Conservation (phyloP, 2,329 filamentous ascomycete species). For the Sarocladiaceae sp. region DNA sequence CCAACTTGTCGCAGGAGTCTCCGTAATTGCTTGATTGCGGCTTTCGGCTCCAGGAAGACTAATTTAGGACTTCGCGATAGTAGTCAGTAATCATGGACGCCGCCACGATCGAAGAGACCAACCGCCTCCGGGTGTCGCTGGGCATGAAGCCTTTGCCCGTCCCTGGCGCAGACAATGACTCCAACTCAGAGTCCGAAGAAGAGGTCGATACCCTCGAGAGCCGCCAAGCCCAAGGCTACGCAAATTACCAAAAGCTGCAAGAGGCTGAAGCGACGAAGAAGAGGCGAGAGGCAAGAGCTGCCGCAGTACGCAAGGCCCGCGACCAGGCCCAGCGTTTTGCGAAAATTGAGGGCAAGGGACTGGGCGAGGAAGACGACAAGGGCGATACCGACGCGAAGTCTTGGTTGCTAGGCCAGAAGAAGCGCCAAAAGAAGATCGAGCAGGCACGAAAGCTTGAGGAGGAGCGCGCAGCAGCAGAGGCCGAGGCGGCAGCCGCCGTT, state of each 20-base stretch:
- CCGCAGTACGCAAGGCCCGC: conserved; percentile 80
- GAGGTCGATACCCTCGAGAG: conserved; percentile 83
- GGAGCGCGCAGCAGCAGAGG: conserved; percentile 74
- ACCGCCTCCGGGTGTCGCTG: conserved; percentile 83
- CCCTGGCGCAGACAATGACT: conserved; percentile 62
- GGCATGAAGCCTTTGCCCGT: conserved; percentile 88
- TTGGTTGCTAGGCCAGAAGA: conserved; percentile 89
- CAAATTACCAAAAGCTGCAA: conserved; percentile 63
- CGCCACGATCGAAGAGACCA: conserved; percentile 86
- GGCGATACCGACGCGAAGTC: conserved; percentile 71
- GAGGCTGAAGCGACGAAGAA: conserved; percentile 74
- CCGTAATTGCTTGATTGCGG: too few relatives aligned
- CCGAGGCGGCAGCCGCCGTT: conserved; percentile 54
- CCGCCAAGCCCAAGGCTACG: conserved; percentile 66
- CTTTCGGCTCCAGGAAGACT: too few relatives aligned
- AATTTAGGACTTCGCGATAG: neutral
- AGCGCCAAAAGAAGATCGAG: conserved; percentile 86
- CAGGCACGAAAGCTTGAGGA: conserved; percentile 68
- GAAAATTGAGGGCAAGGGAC: conserved; percentile 74
- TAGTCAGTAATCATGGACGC: conserved; percentile 47
- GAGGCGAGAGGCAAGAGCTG: conserved; percentile 74
- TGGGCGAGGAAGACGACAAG: conserved; percentile 70
- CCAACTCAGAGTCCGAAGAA: conserved; percentile 40
- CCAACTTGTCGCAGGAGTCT: neutral
- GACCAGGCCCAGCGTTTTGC: conserved; percentile 75